Conservation (phyloP, 352 stramenopile species). For the Phytophthora idaei region DNA sequence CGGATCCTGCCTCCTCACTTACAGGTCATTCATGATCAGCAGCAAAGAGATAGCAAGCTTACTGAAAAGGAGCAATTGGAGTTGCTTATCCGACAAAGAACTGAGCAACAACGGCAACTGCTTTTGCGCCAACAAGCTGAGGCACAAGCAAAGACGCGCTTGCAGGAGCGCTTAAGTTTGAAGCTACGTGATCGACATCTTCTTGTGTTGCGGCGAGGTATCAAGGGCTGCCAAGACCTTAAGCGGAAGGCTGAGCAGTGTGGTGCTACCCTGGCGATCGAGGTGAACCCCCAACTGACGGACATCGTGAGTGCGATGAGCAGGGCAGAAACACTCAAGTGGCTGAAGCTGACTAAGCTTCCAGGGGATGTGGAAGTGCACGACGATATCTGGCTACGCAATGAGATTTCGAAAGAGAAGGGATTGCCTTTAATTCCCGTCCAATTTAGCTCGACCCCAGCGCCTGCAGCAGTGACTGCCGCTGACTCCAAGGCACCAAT, state of each 20-base stretch:
- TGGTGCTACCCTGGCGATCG: constrained; percentile 72
- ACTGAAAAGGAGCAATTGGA: constrained; percentile 15
- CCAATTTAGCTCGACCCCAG: not conserved
- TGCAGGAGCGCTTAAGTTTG: constrained; percentile 48
- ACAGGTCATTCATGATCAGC: constrained; percentile 26
- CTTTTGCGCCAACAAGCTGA: constrained; percentile 28
- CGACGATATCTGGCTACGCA: constrained; percentile 69
- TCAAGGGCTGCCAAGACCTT: constrained; percentile 73
- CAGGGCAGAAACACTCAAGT: constrained; percentile 60
- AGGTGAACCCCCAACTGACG: constrained; percentile 77
- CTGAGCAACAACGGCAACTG: constrained; percentile 15
- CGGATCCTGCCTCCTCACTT: constrained; percentile 36
- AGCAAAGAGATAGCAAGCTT: constrained; percentile 16
- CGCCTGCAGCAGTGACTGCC: constrained; percentile 2
- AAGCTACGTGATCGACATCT: constrained; percentile 65
- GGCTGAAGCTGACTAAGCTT: constrained; percentile 73
- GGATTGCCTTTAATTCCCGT: constrained; percentile 28
- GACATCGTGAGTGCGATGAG: constrained; percentile 82
- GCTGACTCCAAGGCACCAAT: constrained; percentile 11
- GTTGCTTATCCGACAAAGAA: constrained; percentile 3
- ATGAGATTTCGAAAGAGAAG: constrained; percentile 71
- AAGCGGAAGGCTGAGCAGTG: constrained; percentile 64
- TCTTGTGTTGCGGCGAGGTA: constrained; percentile 72
- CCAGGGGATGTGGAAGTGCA: constrained; percentile 73
- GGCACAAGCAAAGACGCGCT: constrained; percentile 33